Conservation (phyloP, 1,284 basidiomycete genomes). For the Melampsora abietis-canadensis region DNA sequence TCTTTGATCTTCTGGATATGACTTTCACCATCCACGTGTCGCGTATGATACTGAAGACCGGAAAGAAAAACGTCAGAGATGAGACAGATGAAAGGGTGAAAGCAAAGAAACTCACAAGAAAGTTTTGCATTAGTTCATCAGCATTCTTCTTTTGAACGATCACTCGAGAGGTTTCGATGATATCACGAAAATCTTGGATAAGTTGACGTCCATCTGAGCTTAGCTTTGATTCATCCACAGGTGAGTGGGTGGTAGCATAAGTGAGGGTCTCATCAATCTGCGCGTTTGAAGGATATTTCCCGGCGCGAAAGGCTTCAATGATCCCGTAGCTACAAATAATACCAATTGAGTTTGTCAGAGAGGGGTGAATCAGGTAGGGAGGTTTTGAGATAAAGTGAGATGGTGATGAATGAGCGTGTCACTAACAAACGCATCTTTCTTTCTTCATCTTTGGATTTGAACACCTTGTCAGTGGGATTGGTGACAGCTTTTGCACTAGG, state of each 20-base stretch:
- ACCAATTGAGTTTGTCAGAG: not conserved
- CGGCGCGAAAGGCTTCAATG: slow-evolving; percentile 71
- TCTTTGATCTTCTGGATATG: slow-evolving; percentile 40
- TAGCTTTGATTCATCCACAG: slow-evolving; percentile 65
- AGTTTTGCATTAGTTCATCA: slow-evolving; percentile 80
- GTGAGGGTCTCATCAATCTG: slow-evolving; percentile 72
- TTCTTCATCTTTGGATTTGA: slow-evolving; percentile 44
- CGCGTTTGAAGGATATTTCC: slow-evolving; percentile 71
- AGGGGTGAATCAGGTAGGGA: not conserved
- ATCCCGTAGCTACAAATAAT: slow-evolving; percentile 62
- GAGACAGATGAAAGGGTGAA: not conserved
- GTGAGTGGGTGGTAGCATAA: slow-evolving; percentile 67
- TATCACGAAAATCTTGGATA: slow-evolving; percentile 68
- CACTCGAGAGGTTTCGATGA: slow-evolving; percentile 64
- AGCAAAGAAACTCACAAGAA: slow-evolving; percentile 31
- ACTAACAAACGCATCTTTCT: slow-evolving; percentile 43
- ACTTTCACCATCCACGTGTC: slow-evolving; percentile 32
- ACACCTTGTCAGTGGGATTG: slow-evolving; percentile 28
- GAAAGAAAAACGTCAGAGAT: not conserved
- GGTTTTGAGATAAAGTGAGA: not conserved
- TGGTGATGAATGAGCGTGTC: not conserved
- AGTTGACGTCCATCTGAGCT: slow-evolving; percentile 73
- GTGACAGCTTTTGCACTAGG: slow-evolving; percentile 36
- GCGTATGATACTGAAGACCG: slow-evolving; percentile 25
- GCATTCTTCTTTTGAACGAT: slow-evolving; percentile 77